These are phyloP conservation scores for Xylona heveae DNA, from an alignment of 495 filamentous ascomycete species.

Conservation along the genomic window DNA sequence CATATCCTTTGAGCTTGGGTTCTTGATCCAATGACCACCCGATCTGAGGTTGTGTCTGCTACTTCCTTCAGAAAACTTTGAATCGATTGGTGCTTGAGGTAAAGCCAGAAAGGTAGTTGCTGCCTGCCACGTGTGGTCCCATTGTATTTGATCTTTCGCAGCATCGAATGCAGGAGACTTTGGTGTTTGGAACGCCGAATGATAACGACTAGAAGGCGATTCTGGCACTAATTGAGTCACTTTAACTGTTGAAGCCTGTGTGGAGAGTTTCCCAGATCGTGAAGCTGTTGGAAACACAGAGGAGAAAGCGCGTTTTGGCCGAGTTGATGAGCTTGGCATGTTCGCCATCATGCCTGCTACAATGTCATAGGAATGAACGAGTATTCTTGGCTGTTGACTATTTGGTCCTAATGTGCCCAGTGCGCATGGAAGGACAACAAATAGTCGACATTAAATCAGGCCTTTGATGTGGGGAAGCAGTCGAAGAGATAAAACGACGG, in stretches of 20 bases:
- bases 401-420: no score
- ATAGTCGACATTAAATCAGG: no score
- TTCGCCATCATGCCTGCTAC: no score
- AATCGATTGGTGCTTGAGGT: conserved; percentile 20
- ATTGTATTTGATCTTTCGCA: conserved; percentile 29
- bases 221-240: conserved; percentile 9
- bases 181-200: conserved; percentile 7
- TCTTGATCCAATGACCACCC: conserved; percentile 14
- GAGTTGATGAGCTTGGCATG: no score
- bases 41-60: conserved; percentile 19
- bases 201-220: conserved; percentile 10
- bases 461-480: no score
- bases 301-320: conserved; percentile 24
- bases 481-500: no score
- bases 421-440: no score
- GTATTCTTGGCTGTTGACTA: no score
- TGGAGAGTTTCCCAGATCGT: conserved; percentile 11
- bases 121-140: conserved; percentile 46
- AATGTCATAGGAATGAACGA: no score
- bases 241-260: conserved; percentile 14
- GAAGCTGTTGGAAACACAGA: conserved; percentile 30
- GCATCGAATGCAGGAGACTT: conserved; percentile 5
- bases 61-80: conserved; percentile 12
- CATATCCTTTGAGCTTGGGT: conserved; percentile 5
- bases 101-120: conserved; percentile 41